phyloP scores from a whole-genome alignment of 371 early-diverging fungal species.

The Rhizopus stolonifer region DNA sequence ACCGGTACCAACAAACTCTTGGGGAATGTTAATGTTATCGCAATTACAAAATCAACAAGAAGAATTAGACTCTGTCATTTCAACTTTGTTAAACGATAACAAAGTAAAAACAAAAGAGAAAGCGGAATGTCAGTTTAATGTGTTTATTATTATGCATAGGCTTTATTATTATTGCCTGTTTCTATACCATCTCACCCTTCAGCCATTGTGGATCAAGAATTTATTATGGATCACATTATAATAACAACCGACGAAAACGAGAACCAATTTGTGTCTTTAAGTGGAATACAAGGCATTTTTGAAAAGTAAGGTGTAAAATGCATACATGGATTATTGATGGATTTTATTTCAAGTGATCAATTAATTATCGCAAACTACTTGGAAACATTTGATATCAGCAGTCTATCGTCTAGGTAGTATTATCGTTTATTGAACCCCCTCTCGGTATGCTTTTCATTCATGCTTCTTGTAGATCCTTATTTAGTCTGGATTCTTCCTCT shows the following conservation, averaged over 20 bases:
- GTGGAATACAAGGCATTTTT: constrained; percentile 46
- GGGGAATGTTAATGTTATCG: constrained; percentile 46
- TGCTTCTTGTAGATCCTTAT: constrained; percentile 19
- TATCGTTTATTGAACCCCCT: neutral
- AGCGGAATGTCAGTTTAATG: neutral
- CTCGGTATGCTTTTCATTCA: constrained; percentile 6
- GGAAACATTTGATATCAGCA: neutral
- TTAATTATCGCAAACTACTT: constrained; percentile 3
- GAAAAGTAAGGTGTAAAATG: constrained; percentile 32
- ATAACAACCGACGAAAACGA: constrained; percentile 22
- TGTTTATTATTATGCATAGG: constrained; percentile 15
- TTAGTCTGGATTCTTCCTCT: constrained; percentile 26
- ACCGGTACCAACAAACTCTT: constrained; percentile 51
- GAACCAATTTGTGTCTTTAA: constrained; percentile 34
- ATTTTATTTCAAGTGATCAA: constrained; percentile 20
- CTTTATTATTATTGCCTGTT: constrained; percentile 41
- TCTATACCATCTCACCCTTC: constrained; percentile 48
- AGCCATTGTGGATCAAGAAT: constrained; percentile 44
- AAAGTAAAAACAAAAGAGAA: constrained; percentile 21
- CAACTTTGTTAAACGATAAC: constrained; percentile 24
- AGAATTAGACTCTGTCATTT: constrained; percentile 42
- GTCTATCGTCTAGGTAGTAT: neutral
- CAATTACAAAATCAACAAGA: constrained; percentile 33
- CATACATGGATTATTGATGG: no score
- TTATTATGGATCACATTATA: constrained; percentile 50